A percentile compares a stretch with the other conserved stretches of the same genome.
Conservation (phyloP, 192 early-diverging fungal species). For the Backusella psychrophila region DNA sequence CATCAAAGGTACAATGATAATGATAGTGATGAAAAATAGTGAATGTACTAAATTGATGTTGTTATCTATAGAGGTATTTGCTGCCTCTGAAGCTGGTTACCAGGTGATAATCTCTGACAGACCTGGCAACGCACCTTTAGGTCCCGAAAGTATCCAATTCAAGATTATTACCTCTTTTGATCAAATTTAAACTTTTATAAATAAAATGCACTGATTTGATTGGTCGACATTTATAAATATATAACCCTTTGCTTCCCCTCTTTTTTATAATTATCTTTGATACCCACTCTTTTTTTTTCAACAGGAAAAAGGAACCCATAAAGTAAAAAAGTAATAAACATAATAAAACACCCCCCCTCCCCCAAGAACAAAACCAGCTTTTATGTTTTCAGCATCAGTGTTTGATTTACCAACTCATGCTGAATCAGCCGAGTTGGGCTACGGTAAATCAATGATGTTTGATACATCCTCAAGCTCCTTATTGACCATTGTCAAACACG, state of each 20-base stretch:
- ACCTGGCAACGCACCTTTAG: conserved; percentile 70
- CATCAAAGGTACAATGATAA: conserved; percentile 53
- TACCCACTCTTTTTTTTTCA: background rate
- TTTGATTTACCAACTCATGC: conserved; percentile 31
- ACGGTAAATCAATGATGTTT: conserved; percentile 24
- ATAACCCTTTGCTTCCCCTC: background rate
- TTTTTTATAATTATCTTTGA: conserved; percentile 1
- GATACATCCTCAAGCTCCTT: conserved; percentile 12
- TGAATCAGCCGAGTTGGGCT: conserved; percentile 36
- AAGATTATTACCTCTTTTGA: conserved; percentile 32
- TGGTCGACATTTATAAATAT: background rate
- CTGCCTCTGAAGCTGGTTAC: conserved; percentile 71
- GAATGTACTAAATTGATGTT: background rate
- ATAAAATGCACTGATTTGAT: background rate
- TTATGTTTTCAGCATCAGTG: conserved; percentile 25
- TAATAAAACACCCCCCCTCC: background rate
- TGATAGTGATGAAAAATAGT: background rate
- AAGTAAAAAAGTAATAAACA: background rate
- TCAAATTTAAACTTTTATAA: conserved; percentile 24
- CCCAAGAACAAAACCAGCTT: background rate
- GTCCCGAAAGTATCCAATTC: conserved; percentile 5
- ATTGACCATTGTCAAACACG: conserved; percentile 24
- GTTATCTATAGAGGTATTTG: conserved; percentile 63
- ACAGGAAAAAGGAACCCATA: background rate
- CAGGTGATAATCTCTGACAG: conserved; percentile 68